These are phyloP conservation scores for Xylariaceae sp. DNA, from an alignment of 2,329 filamentous ascomycete species.

Conservation along the genomic window DNA sequence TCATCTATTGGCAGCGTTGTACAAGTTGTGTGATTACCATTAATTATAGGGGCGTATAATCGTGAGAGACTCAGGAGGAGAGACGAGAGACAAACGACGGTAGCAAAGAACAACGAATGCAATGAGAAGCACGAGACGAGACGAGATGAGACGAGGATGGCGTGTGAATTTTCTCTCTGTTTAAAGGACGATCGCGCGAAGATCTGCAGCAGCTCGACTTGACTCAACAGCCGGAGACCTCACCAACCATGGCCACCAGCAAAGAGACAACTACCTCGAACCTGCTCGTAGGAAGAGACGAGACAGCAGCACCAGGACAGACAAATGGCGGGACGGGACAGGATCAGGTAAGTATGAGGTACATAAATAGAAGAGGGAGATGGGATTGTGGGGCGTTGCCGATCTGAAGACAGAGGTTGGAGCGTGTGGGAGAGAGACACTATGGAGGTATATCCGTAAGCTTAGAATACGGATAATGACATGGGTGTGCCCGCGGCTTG, in stretches of 20 bases:
- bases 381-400: slow-evolving; percentile 17
- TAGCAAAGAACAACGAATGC: neutral
- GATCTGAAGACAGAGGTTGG: slow-evolving; percentile 14
- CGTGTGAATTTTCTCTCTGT: too few species aligned
- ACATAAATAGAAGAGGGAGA: slow-evolving; percentile 12
- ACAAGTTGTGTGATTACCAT: slow-evolving; percentile 8
- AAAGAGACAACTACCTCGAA: slow-evolving; percentile 9
- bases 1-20: slow-evolving; percentile 3
- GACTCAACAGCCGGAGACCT: slow-evolving; percentile 11
- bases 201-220: neutral
- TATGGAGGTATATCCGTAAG: too few species aligned
- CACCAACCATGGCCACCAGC: slow-evolving; percentile 12
- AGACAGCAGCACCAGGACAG: slow-evolving; percentile 4
- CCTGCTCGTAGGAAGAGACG: neutral
- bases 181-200: neutral
- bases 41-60: slow-evolving; percentile 8
- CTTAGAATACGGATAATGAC: slow-evolving; percentile 19
- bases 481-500: slow-evolving; percentile 17
- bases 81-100: neutral
- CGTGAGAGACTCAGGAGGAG: slow-evolving; percentile 1
- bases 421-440: neutral
- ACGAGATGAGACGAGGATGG: too few species aligned
- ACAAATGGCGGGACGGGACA: neutral
- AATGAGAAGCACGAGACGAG: neutral
- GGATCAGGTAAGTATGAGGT: slow-evolving; percentile 8